Evolutionary conservation across 1,139 yeast species (phyloP).

Genomic region (Candida smagusa): DNA sequence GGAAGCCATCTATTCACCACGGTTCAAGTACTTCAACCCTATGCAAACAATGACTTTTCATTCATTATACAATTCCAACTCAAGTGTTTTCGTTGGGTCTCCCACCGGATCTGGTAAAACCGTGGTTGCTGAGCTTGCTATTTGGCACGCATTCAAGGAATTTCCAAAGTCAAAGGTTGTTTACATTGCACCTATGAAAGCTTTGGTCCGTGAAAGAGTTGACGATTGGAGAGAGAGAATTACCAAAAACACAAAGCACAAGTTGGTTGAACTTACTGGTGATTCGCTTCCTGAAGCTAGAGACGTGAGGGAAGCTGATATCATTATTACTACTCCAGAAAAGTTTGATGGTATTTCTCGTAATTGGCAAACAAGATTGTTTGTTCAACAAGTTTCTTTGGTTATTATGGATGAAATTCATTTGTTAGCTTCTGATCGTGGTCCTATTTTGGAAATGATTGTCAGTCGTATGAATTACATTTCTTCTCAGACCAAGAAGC

Average conservation of each 20-base stretch:
- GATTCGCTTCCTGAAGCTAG: constrained; percentile 89
- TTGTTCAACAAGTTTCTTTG: constrained; percentile 86
- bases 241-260: constrained; percentile 57
- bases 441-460: constrained; percentile 97
- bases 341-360: constrained; percentile 98
- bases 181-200: constrained; percentile 99
- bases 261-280: constrained; percentile 91
- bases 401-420: constrained; percentile 99
- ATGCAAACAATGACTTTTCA: constrained; percentile 99
- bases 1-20: constrained; percentile 62
- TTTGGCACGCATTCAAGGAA: constrained; percentile 89
- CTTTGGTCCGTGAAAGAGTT: constrained; percentile 92
- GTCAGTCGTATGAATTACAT: constrained; percentile 97
- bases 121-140: constrained; percentile 92
- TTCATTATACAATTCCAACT: constrained; percentile 73
- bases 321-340: constrained; percentile 95
- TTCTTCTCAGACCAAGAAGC: constrained; percentile 69
- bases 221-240: constrained; percentile 87
- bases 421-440: constrained; percentile 93
- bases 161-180: constrained; percentile 83
- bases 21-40: constrained; percentile 89
- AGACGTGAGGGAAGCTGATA: constrained; percentile 86
- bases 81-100: constrained; percentile 89
- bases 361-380: constrained; percentile 94
- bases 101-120: constrained; percentile 99